Evolutionary conservation across 2,329 filamentous ascomycete genomes (phyloP), one percentile per base, ranked within the genome.

Genomic region (Colletotrichum eleusines): DNA sequence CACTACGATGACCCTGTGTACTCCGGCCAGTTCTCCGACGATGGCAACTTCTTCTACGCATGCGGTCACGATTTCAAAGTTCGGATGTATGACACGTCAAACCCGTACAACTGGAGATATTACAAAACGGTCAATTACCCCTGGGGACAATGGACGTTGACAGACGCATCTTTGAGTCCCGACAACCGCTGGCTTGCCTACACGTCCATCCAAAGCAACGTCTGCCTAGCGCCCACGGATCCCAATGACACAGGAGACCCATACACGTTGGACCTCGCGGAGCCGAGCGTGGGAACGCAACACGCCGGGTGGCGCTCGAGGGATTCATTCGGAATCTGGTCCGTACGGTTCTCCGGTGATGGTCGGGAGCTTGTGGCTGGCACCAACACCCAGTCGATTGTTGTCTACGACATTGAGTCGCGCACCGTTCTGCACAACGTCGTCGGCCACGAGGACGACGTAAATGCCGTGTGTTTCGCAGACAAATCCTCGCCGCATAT

Each of bases 381-480:
- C 23, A 97, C 95, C 12, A 93, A 90, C 61, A 88, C 91, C 65
- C 86, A 90, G 62, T 91, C 91, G 0, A 92, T 98, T 57, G 90
- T 97, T 40, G 93, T 98, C 5, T 98, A 97, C 78, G 96, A 98
- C 77, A 92, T 99, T 66, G 95, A 98, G 80, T 90, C 91, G 0
- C 89, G 92, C 23, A 87, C 88, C 55, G 89, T 93, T 0, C 86
- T 97, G 40, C 89, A 98, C 66, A 88, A 90, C 58, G 89, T 97
- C 33, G 84, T 85, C 20, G 95, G 94, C 0, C 96, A 99, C 77
- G 84, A 89, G 5, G 90, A 97, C 75, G 94, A 99, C 78, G 95
- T 98, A 65, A 99, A 98, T 76, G 96, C 96, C 5, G 96, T 99
- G 0, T 98, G 95, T 80, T 98, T 97, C 77, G 96, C 94, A 1